Evolutionary conservation across 306 rosid species (phyloP).

Genomic region (Lotus japonicus): DNA sequence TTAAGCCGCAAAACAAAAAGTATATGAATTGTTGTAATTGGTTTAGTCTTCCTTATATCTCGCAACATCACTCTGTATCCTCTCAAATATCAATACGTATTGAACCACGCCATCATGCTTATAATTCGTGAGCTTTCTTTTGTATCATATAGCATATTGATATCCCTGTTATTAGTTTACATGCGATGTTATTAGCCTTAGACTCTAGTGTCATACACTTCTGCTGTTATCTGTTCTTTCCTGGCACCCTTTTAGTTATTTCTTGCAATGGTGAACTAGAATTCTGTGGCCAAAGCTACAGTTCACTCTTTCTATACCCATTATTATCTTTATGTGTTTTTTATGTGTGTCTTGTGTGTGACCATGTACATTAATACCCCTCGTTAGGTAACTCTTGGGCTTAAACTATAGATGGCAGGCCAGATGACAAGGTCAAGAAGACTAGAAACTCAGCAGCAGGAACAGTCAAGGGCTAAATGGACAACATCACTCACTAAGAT

Average conservation of each 20-base stretch:
- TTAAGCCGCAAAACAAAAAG: too few relatives aligned
- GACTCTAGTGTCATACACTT: background rate
- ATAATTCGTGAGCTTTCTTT: too few relatives aligned
- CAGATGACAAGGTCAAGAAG: constrained; percentile 41
- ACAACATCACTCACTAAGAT: constrained; percentile 51
- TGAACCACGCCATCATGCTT: too few relatives aligned
- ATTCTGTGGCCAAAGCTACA: background rate
- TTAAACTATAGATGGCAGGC: constrained; percentile 46
- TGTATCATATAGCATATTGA: too few relatives aligned
- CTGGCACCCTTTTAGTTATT: background rate
- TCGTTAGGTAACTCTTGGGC: background rate
- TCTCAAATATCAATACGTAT: too few relatives aligned
- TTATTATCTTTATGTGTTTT: background rate
- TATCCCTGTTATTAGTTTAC: too few relatives aligned
- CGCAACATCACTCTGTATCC: too few relatives aligned
- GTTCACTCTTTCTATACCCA: background rate
- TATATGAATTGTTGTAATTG: too few relatives aligned
- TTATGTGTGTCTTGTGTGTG: background rate
- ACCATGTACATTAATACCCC: background rate
- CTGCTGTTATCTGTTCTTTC: background rate
- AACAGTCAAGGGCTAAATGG: constrained; percentile 71
- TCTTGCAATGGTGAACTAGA: background rate
- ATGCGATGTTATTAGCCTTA: too few relatives aligned
- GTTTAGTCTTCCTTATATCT: too few relatives aligned
- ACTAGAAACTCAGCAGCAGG: constrained; percentile 41